A percentile compares a stretch with the other conserved stretches of the same genome.
phyloP scores from a whole-genome alignment of 1,139 yeast genomes.

The Yamadazyma dushanensis region DNA sequence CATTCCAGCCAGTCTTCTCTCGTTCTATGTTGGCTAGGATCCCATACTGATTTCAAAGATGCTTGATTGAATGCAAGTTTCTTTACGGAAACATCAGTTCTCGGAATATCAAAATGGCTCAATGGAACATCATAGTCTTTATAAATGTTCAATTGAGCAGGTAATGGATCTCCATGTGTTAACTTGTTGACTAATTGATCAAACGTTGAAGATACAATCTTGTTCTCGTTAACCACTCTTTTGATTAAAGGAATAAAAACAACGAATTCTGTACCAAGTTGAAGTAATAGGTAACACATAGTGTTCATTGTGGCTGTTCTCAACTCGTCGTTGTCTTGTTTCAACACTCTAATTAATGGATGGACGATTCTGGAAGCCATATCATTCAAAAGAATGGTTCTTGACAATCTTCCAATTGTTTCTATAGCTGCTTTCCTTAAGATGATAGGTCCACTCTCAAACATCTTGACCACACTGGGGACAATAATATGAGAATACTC shows the following conservation, averaged over 20 bases:
- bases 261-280: conserved; percentile 79
- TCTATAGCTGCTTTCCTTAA: conserved; percentile 78
- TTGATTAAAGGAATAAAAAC: conserved; percentile 88
- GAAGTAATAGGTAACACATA: conserved; percentile 72
- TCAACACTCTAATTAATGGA: conserved; percentile 74
- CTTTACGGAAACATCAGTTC: conserved; percentile 68
- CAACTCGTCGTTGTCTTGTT: conserved; percentile 61
- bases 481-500: conserved; percentile 84
- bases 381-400: conserved; percentile 72
- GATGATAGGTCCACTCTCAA: conserved; percentile 64
- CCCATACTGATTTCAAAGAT: conserved; percentile 85
- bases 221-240: conserved; percentile 61
- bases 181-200: conserved; percentile 80
- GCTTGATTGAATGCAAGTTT: conserved; percentile 81
- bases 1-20: conserved; percentile 98
- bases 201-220: conserved; percentile 71
- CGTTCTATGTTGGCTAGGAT: conserved; percentile 82
- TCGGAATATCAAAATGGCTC: conserved; percentile 57
- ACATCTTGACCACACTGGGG: conserved; percentile 79
- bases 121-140: conserved; percentile 56
- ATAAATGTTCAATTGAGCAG: conserved; percentile 72
- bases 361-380: conserved; percentile 91
- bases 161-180: conserved; percentile 85
- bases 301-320: conserved; percentile 72
- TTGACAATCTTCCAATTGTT: conserved; percentile 79